Base-by-base conservation (phyloP, 1,139 yeast genomes). In the Entelexis sorbosivorans region DNA sequence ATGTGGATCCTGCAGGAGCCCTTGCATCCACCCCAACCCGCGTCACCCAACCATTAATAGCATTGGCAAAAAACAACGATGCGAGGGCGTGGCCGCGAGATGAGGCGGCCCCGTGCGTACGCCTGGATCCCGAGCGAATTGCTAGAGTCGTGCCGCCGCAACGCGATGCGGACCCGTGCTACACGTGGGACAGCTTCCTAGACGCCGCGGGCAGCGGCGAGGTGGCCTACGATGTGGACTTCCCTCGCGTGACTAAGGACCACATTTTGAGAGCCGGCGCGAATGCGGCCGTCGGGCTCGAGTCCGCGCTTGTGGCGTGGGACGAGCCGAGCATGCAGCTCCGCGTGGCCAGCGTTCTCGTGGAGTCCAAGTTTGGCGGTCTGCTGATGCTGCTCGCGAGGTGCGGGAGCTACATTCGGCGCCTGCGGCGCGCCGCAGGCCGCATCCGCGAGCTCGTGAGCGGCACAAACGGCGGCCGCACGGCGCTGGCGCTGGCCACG, bases 401-500 rank as follows among this genome's bases (percentile, higher is more conserved):
- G 1, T 56, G 62, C 19, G 69, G 69, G 13, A 56, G 63, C 31
- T 57, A 59, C 22, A 20, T 62, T 7, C 51, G 58, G 10, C 57
- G 69, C 17, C 54, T 66, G 33, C 48, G 50, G 14, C 58, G 59
- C 31, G 64, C 66, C 0, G 55, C 56, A 1, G 43, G 10, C 2
- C 40, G 43, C 31, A 47, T 52, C 7, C 44, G 50, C 6, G 34
- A 48, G 13, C 19, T 31, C 6, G 55, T 50, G 26, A 56, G 62
- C 16, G 39, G 40, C n/a, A 38, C 48, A 5, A 50, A 50, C n/a
- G 38, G 26, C 6, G 17, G 55, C 10, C 58, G 58, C 14, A 56
- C 65, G 3, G 55, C 64, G 20, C 54, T 62, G 34, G 63, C 68
- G 10, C 59, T 65, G 38, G 63, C 64, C 1, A 54, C 60, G 38